A percentile compares a stretch with the other conserved stretches of the same genome.
These are phyloP conservation scores for Ceratocystis harringtonii DNA, from an alignment of 2,329 filamentous ascomycete genomes.

Conservation along the genomic window DNA sequence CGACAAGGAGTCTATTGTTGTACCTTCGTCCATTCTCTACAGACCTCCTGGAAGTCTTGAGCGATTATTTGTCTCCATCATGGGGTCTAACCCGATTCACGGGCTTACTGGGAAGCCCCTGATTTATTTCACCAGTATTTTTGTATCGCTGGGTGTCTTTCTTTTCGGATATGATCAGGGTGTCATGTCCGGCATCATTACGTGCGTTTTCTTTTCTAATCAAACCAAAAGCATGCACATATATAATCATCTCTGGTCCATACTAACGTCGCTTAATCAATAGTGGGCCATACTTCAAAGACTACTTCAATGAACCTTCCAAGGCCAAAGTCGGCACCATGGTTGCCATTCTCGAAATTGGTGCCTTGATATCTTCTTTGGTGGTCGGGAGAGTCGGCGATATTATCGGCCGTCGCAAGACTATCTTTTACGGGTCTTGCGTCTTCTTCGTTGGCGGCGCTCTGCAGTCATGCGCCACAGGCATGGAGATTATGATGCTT, in stretches of 20 bases:
- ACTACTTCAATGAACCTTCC: slow-evolving; percentile 83
- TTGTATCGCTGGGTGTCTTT: slow-evolving; percentile 75
- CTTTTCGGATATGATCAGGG: slow-evolving; percentile 83
- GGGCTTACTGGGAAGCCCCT: slow-evolving; percentile 92
- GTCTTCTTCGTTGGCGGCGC: slow-evolving; percentile 77
- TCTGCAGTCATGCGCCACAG: slow-evolving; percentile 64
- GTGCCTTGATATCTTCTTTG: slow-evolving; percentile 80
- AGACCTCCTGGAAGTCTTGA: slow-evolving; percentile 50
- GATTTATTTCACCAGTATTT: slow-evolving; percentile 92
- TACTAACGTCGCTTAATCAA: not conserved
- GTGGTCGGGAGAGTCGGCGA: slow-evolving; percentile 80
- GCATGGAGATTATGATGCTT: slow-evolving; percentile 79
- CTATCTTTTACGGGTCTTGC: slow-evolving; percentile 84
- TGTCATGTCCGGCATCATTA: slow-evolving; percentile 65
- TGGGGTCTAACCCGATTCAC: slow-evolving; percentile 69
- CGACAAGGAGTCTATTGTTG: slow-evolving; percentile 65
- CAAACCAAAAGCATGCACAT: not conserved
- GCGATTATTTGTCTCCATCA: slow-evolving; percentile 63
- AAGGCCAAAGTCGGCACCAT: slow-evolving; percentile 85
- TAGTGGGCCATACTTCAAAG: slow-evolving; percentile 74
- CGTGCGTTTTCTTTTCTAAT: slow-evolving; percentile 31
- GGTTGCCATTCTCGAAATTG: slow-evolving; percentile 91
- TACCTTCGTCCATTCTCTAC: slow-evolving; percentile 49
- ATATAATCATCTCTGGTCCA: not conserved
- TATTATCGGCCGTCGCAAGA: slow-evolving; percentile 73